Base-by-base conservation (phyloP, 2,329 filamentous ascomycete species). In the Diaporthe caulivora region DNA sequence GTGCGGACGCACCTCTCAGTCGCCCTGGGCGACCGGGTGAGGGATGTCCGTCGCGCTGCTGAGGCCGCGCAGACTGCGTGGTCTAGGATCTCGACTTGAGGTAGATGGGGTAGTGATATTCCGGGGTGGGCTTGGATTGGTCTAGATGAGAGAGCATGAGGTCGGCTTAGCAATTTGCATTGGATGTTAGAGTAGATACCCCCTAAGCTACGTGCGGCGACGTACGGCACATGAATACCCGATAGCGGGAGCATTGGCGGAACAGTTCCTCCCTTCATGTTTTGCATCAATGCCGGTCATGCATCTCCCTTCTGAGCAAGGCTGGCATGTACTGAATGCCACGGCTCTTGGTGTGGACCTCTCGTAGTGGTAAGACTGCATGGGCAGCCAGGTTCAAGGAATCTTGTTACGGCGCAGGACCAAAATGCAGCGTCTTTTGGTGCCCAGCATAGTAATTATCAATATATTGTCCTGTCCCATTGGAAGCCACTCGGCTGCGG, bases 21-120 rank as follows among this genome's bases (percentile, higher is more conserved):
- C 11, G 88, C 88, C 1, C 89, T 88, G 65, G 89, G 89, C 1
- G 88, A 91, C 75, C 79, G 82, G 8, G 86, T 89, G 11, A 82
- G 89, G 57, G 87, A 88, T 74, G 83, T 90, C 57, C 83, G 89
- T 60, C 85, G 82, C 71, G 83, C 82, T 60, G 89, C 89, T 24
- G 82, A 88, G 69, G 76, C 80, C 73, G 87, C 88, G 5, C 84
- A 87, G 70, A 82, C 81, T 67, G 85, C 84, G 9, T 91, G 89
- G 89, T 81, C 80, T 3, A 81, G 78, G 72, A 74, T 85, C 65
- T 77, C 76, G 29, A 62, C 51, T 47, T 62, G 69, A 72, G 15
- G 17, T 17, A 24, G 40, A 60, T 18, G 42, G 18, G 17, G 21
- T 26, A 8, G 5, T 7, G 5, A 68, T 51, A 26, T n/a, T 54